Conservation (phyloP, 768 basidiomycete genomes). For the Erythrobasidium yunnanense region DNA sequence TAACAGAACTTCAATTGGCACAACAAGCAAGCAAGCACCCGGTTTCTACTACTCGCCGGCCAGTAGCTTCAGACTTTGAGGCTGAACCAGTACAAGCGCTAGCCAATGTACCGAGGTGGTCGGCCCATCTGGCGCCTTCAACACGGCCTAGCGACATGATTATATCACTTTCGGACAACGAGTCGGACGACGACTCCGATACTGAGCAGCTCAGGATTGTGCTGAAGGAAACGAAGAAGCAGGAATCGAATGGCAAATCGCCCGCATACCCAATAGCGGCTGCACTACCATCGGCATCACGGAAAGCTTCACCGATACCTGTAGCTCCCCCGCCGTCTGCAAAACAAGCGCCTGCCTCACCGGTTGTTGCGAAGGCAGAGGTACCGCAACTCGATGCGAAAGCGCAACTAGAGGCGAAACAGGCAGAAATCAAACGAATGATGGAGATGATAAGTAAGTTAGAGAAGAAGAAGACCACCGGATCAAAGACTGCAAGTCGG, state of each 20-base stretch:
- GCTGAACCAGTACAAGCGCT: not conserved
- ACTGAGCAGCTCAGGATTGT: not conserved
- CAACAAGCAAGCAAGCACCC: not conserved
- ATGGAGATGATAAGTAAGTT: slow-evolving; percentile 11
- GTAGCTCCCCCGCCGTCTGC: not conserved
- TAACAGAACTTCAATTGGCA: too few relatives aligned
- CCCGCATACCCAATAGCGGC: too few relatives aligned
- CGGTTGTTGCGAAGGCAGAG: too few relatives aligned
- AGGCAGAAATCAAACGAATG: slow-evolving; percentile 12
- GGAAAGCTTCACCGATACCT: not conserved
- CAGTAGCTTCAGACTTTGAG: slow-evolving; percentile 16
- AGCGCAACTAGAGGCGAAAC: slow-evolving; percentile 6
- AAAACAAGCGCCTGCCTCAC: not conserved
- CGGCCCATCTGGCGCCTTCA: not conserved
- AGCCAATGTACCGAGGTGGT: slow-evolving; percentile 8
- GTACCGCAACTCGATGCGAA: too few relatives aligned
- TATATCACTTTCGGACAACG: slow-evolving; percentile 5
- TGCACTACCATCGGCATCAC: not conserved
- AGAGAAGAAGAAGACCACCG: not conserved
- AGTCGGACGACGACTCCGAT: not conserved
- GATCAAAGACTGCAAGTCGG: not conserved
- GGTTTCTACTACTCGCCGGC: not conserved
- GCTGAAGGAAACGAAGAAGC: not conserved
- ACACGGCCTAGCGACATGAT: not conserved
- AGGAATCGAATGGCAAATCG: not conserved